Evolutionary conservation across 1,284 basidiomycete species (phyloP), one percentile per base, ranked within the genome.

Genomic region (Trametes hirsuta): DNA sequence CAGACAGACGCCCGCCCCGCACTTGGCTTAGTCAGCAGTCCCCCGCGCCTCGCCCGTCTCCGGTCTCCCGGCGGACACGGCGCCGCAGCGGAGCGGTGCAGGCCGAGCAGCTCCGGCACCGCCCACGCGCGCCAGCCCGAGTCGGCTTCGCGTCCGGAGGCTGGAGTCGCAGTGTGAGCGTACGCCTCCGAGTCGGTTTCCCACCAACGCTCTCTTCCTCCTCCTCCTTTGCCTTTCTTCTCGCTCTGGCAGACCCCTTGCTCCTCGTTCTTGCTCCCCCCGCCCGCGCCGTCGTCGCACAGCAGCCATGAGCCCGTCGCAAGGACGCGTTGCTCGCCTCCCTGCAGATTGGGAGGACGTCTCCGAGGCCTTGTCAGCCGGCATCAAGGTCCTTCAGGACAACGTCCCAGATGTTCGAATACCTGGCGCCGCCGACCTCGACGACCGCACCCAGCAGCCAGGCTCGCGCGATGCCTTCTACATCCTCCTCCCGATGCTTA

Each of bases 401-500:
- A 67, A 69, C 65, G 55, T 74, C 50, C 61, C 68, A 4, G 45
- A 60, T 18, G 56, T 49, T 53, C 55, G 54, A 55, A 58, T 46
- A 53, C 42, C 55, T 37, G 45, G 53, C 36, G 51, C 62, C n/a
- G 56, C 64, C 46, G 56, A 67, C 57, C 69, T 69, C 41, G 72
- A 76, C 47, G 68, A 69, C 66, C 70, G 49, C 2, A 40, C 47
- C n/a, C 62, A 63, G n/a, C 62, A 55, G 21, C 50, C 57, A 18
- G 34, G 49, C 55, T 58, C 68, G 34, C 67, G 66, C 53, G 73
- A 90, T 70, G 83, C 89, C 22, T 84, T 94, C 63, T 83, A 93
- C 69, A 86, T 97, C 68, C 87, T 96, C 53, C 83, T 98, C 10
- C 95, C 95, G 25, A 84, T 97, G 60, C 86, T 97, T 71, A 92